Evolutionary conservation across 2,329 filamentous ascomycete genomes (phyloP), one percentile per base, ranked within the genome.

Genomic region (Colletotrichum shisoi): DNA sequence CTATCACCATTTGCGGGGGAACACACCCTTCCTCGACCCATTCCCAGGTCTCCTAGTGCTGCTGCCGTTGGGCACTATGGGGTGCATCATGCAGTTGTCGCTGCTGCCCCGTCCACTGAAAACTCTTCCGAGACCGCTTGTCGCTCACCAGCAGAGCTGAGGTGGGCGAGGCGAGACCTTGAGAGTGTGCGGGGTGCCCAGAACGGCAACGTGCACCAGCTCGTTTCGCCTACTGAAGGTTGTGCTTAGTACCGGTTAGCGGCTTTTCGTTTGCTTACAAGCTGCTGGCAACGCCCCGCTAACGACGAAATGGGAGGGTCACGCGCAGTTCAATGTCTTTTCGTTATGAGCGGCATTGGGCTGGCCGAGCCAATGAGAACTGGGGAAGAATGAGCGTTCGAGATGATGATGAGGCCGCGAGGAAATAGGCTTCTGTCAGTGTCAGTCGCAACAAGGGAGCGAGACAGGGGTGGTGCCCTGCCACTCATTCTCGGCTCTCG

Each of bases 101-200:
- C 34, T 27, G 45, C 45, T 64, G 48, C 40, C 17, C 42, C 46
- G 44, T 56, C 49, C 49, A 46, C 31, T 44, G 15, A 58, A 27
- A 46, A 60, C 65, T 24, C 37, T 68, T 68, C 61, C 61, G 54
- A 65, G 48, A 65, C 62, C 54, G 65, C 61, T 65, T 53, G 27
- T 37, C 51, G 49, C 13, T 24, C 37, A n/a, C 54, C 44, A 44
- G 21, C 24, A 52, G 40, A 60, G 65, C 65, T 67, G 61, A 59
- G 31, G 42, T 24, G 27, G 44, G 49, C 61, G 54, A 52, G 42
- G 44, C 56, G 37, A 65, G 65, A 21, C 65, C 15, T 44, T 39
- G n/a, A 39, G n/a, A 39, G 59, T 45, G 59, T 45, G 49, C 65
- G 44, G 56, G 49, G 34, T 51, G 61, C 49, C 56, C 49, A 34